Percentiles rank a stretch among this genome's conserved stretches.
Evolutionary conservation across 1,139 yeast genomes (phyloP).

Genomic region (Pichia sp.): DNA sequence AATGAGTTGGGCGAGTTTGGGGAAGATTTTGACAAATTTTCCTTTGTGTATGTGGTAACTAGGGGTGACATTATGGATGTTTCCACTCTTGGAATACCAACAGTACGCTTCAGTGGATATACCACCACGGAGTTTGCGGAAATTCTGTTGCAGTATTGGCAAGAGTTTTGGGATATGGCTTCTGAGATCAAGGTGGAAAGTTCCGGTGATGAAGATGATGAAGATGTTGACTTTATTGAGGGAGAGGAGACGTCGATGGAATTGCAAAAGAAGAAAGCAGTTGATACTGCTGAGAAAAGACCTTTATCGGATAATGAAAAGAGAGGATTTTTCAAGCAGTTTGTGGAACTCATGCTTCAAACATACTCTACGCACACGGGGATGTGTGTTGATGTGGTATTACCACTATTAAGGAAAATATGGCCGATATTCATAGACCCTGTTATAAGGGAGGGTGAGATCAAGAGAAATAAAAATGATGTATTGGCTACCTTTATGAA

Average conservation of each 20-base stretch:
- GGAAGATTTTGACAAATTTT: slow-evolving; percentile 11
- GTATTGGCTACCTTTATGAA: slow-evolving; percentile 21
- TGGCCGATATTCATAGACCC: slow-evolving; percentile 26
- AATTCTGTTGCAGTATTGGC: slow-evolving; percentile 14
- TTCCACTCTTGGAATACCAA: slow-evolving; percentile 21
- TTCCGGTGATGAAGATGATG: not conserved
- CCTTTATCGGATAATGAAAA: slow-evolving; percentile 1
- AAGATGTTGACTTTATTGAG: slow-evolving; percentile 1
- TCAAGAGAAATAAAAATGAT: slow-evolving; percentile 21
- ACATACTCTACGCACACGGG: slow-evolving; percentile 25
- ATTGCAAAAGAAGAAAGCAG: not conserved
- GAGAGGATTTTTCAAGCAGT: slow-evolving; percentile 16
- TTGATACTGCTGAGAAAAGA: not conserved
- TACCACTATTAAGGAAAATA: slow-evolving; percentile 21
- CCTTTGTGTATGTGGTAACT: slow-evolving; percentile 21
- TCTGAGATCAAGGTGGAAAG: not conserved
- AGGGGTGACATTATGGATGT: slow-evolving; percentile 21
- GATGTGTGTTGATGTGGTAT: slow-evolving; percentile 18
- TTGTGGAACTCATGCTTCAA: slow-evolving; percentile 22
- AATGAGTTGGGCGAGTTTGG: slow-evolving; percentile 20
- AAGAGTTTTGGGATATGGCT: slow-evolving; percentile 14
- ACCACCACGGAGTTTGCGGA: slow-evolving; percentile 16
- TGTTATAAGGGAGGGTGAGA: slow-evolving; percentile 13
- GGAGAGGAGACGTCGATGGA: not conserved
- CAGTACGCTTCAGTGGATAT: slow-evolving; percentile 19